phyloP scores from a whole-genome alignment of 2,329 filamentous ascomycete genomes.

The Colletotrichum chlorophyti region DNA sequence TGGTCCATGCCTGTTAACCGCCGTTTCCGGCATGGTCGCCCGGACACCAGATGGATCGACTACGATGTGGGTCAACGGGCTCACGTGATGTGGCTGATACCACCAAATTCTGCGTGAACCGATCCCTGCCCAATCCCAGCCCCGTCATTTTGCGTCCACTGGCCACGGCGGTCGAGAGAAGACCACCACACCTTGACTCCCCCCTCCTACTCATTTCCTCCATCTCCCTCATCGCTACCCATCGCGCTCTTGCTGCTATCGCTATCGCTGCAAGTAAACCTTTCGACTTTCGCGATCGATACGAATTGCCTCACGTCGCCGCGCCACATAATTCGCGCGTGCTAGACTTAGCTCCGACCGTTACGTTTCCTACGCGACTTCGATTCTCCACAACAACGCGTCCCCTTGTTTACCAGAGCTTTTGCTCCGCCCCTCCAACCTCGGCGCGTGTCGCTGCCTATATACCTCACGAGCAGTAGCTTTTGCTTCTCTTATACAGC shows the following conservation, averaged over 20 bases:
- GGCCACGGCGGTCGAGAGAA: conserved; percentile 23
- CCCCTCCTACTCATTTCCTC: conserved; percentile 29
- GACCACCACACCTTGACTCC: conserved; percentile 28
- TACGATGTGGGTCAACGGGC: neutral
- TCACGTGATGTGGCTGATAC: conserved; percentile 31
- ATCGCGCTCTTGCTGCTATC: conserved; percentile 26
- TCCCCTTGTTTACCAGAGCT: conserved; percentile 33
- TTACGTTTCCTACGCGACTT: conserved; percentile 27
- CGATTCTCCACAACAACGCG: conserved; percentile 31
- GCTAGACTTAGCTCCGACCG: conserved; percentile 19
- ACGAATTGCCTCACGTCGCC: conserved; percentile 28
- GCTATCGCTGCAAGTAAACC: conserved; percentile 24
- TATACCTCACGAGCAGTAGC: conserved; percentile 15
- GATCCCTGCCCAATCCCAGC: conserved; percentile 29
- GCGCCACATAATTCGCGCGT: conserved; percentile 20
- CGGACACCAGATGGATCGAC: conserved; percentile 9
- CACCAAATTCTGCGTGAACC: conserved; percentile 22
- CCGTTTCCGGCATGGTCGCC: conserved; percentile 24
- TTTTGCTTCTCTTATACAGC: no score
- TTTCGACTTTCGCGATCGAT: conserved; percentile 21
- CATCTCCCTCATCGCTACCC: conserved; percentile 27
- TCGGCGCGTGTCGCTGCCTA: conserved; percentile 26
- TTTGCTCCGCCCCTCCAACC: conserved; percentile 17
- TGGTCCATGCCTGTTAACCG: conserved; percentile 3
- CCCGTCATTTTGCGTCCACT: conserved; percentile 30